Evolutionary conservation across 139 green algal genomes (phyloP).

Genomic region (Ettlia oleoabundans): DNA sequence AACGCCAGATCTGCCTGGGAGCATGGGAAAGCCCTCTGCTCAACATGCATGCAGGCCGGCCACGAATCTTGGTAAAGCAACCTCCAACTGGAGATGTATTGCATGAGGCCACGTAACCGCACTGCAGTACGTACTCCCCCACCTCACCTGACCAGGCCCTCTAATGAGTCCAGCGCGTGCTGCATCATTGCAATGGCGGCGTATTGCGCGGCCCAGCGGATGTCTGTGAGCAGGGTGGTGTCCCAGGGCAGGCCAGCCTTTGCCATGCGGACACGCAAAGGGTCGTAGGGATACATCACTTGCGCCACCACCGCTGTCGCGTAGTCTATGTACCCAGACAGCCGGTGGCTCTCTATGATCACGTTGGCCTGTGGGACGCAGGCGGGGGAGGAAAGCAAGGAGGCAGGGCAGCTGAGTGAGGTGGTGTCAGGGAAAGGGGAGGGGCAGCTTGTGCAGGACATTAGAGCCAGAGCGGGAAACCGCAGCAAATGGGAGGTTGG

Average conservation of each 20-base stretch:
- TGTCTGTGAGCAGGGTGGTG: slow-evolving; percentile 21
- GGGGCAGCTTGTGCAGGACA: too few relatives aligned
- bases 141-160: slow-evolving; percentile 7
- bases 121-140: too few relatives aligned
- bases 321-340: slow-evolving; percentile 27
- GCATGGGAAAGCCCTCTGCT: too few relatives aligned
- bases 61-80: too few relatives aligned
- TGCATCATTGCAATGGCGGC: slow-evolving; percentile 49
- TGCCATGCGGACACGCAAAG: slow-evolving; percentile 32
- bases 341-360: slow-evolving; percentile 33
- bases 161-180: slow-evolving; percentile 17
- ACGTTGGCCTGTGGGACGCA: not conserved
- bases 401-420: not conserved
- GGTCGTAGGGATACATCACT: slow-evolving; percentile 35
- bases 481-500: too few relatives aligned
- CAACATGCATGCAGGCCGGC: too few relatives aligned
- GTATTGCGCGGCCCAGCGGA: slow-evolving; percentile 45
- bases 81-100: too few relatives aligned
- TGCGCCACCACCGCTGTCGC: not conserved
- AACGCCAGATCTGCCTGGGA: too few relatives aligned
- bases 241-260: slow-evolving; percentile 57
- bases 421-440: not conserved
- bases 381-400: not conserved
- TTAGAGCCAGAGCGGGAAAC: too few relatives aligned
- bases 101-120: too few relatives aligned